phyloP scores from a whole-genome alignment of 2,329 filamentous ascomycete species.

The Aspergillus spinulosporus region DNA sequence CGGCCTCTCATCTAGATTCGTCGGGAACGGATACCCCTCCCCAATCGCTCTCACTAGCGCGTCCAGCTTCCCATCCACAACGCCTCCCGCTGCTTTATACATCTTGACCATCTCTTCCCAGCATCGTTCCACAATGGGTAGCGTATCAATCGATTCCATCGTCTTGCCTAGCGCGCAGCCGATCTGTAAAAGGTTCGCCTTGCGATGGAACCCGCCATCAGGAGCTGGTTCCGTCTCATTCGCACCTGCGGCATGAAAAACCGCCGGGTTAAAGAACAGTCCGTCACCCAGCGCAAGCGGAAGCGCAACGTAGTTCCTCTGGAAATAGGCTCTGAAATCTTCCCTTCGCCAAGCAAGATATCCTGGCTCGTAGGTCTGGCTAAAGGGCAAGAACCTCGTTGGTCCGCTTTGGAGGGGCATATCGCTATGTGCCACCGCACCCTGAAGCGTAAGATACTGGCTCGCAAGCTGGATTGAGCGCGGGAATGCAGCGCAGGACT shows the following conservation, averaged over 20 bases:
- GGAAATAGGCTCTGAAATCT: conserved; percentile 58
- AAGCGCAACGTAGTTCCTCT: conserved; percentile 54
- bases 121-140: conserved; percentile 54
- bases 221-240: conserved; percentile 43
- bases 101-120: conserved; percentile 57
- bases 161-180: conserved; percentile 63
- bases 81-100: conserved; percentile 37
- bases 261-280: conserved; percentile 63
- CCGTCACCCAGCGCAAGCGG: conserved; percentile 59
- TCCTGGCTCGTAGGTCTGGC: conserved; percentile 57
- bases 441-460: conserved; percentile 62
- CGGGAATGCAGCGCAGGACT: conserved; percentile 51
- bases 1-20: conserved; percentile 59
- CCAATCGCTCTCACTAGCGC: conserved; percentile 54
- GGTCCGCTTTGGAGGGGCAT: conserved; percentile 62
- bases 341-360: conserved; percentile 58
- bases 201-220: conserved; percentile 48
- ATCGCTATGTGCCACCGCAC: conserved; percentile 62
- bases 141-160: conserved; percentile 61
- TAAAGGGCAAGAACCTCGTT: conserved; percentile 62
- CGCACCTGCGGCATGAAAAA: conserved; percentile 64
- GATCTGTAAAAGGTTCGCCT: conserved; percentile 64
- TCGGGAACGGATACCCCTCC: conserved; percentile 64
- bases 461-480: conserved; percentile 55
- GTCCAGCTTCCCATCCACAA: conserved; percentile 43